Conservation (phyloP, 345 rosid genomes). For the Physaria fendleri region DNA sequence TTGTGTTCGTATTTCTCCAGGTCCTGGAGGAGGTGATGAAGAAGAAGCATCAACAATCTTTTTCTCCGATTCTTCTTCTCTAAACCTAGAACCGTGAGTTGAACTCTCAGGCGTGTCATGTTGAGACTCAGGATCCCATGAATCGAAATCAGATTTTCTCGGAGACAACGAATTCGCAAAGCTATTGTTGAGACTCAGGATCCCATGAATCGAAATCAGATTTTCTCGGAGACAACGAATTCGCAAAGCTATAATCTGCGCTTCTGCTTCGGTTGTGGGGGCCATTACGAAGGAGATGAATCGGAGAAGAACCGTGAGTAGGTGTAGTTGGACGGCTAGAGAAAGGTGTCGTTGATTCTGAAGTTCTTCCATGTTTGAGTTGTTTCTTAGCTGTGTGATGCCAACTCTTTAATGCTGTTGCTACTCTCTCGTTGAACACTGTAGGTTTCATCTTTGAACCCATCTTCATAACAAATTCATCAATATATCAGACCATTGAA, state of each 20-base stretch:
- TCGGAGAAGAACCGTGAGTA: slow-evolving; percentile 48
- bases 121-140: slow-evolving; percentile 28
- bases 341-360: slow-evolving; percentile 41
- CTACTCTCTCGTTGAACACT: no score
- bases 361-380: slow-evolving; percentile 46
- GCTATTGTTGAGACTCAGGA: no score
- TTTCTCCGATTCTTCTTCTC: slow-evolving; percentile 18
- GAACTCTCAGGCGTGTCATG: slow-evolving; percentile 8
- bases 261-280: slow-evolving; percentile 26
- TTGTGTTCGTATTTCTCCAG: slow-evolving; percentile 6
- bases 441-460: no score
- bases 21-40: slow-evolving; percentile 15
- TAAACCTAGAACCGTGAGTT: background rate
- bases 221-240: no score
- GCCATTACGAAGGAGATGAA: slow-evolving; percentile 45
- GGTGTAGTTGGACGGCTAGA: slow-evolving; percentile 68
- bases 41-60: no score
- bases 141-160: slow-evolving; percentile 18
- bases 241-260: slow-evolving; percentile 13
- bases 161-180: slow-evolving; percentile 17
- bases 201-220: no score
- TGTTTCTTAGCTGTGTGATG: slow-evolving; percentile 64
- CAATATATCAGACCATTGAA: background rate
- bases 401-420: no score
- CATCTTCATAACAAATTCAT: slow-evolving; percentile 47